phyloP scores from a whole-genome alignment of 495 filamentous ascomycete genomes.

The Aspergillus mulundensis region DNA sequence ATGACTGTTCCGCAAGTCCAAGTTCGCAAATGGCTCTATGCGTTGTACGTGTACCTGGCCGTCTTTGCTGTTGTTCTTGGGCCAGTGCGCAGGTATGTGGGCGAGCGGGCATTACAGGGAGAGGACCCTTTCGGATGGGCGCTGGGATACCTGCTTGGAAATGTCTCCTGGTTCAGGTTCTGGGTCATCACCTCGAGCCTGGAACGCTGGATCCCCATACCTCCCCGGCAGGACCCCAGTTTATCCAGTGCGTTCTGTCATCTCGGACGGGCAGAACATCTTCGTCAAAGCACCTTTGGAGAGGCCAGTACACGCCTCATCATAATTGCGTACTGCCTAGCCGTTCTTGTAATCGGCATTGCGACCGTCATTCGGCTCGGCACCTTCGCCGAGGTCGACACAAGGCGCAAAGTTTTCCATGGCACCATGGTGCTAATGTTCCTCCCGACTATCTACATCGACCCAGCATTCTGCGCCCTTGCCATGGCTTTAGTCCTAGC shows the following conservation, averaged over 20 bases:
- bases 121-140: constrained; percentile 91
- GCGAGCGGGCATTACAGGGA: constrained; percentile 58
- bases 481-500: constrained; percentile 70
- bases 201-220: constrained; percentile 72
- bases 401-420: constrained; percentile 96
- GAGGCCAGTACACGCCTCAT: constrained; percentile 77
- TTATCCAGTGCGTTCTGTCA: constrained; percentile 32
- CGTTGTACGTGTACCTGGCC: constrained; percentile 67
- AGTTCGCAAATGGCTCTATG: constrained; percentile 77
- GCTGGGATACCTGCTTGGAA: constrained; percentile 81
- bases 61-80: constrained; percentile 62
- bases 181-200: constrained; percentile 61
- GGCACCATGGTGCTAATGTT: constrained; percentile 98
- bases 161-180: constrained; percentile 63
- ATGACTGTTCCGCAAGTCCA: constrained; percentile 75
- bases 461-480: constrained; percentile 77
- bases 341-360: constrained; percentile 66
- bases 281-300: constrained; percentile 58
- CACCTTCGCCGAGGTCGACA: constrained; percentile 78
- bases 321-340: constrained; percentile 67
- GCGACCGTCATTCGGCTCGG: constrained; percentile 68
- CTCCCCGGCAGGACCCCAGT: constrained; percentile 42
- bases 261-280: constrained; percentile 55
- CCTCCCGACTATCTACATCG: constrained; percentile 76
- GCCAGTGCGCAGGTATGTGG: constrained; percentile 66